Base-by-base conservation (phyloP, 1,284 basidiomycete genomes). In the Marasmius fiardii region DNA sequence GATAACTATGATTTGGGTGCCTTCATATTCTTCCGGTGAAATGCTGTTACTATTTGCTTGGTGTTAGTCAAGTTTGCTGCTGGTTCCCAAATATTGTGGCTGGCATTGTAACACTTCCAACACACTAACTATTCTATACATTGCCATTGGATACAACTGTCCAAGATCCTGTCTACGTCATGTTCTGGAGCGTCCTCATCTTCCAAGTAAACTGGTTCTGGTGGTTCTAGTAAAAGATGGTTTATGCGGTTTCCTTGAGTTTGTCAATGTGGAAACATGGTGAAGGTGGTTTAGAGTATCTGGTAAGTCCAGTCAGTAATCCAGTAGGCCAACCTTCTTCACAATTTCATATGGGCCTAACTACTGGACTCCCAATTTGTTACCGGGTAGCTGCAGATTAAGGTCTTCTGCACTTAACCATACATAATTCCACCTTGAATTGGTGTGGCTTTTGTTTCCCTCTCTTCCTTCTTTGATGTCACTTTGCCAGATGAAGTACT, bases 191-290 rank as follows among this genome's bases (percentile, higher is more conserved):
- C 54, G 11, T 51, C 54, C 16, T 55, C 54, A 18, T 43, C 48
- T 16, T 51, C 48, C 21, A 55, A 21, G 4, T 47, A 37, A 1
- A 49, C 21, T 23, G 53, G 43, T 41, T 28, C 35, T 31, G 48
- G 54, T 28, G 47, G 47, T 33, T 49, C 20, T 16, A 48, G 35
- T 4, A 55, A n/a, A 35, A 37, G 8, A 7, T 39, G 37, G 50
- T 43, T 50, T 24, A 51, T 23, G 7, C 23, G 4, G 21, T 47
- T 54, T 3, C 44, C 39, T 16, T 35, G 14, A 70, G 67, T 8
- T 67, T 74, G 67, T n/a, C n/a, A n/a, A n/a, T n/a, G n/a, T n/a
- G 64, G 77, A 77, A 2, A 75, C 68, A 2, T 65, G 58, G 57
- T 79, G 74, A 2, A 76, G 64, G 8, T 43, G 44, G 52, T 61